Evolutionary conservation across 106 monocot genomes (phyloP).

Genomic region (Phalaenopsis equestris): DNA sequence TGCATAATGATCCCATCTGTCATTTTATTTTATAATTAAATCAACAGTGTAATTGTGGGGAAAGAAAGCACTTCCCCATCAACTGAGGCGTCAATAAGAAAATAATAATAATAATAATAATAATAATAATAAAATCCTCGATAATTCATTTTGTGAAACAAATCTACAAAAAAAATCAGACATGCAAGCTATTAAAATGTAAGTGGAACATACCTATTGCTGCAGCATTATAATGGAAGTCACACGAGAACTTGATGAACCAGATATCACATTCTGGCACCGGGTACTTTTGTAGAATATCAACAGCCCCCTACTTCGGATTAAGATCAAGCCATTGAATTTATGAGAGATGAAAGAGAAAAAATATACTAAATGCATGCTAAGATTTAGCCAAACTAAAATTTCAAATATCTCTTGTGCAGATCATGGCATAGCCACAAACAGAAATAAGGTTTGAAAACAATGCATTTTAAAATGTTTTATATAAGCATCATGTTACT

Average conservation of each 20-base stretch:
- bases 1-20: background rate
- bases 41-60: background rate
- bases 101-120: background rate
- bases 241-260: conserved; percentile 94
- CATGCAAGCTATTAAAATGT: background rate
- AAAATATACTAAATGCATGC: background rate
- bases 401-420: background rate
- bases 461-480: conserved; percentile 3
- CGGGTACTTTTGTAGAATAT: conserved; percentile 93
- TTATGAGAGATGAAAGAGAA: background rate
- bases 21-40: background rate
- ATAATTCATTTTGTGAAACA: background rate
- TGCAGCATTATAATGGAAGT: conserved; percentile 83
- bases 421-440: background rate
- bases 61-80: background rate
- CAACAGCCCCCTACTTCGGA: conserved; percentile 53
- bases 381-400: background rate
- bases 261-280: conserved; percentile 90
- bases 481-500: background rate
- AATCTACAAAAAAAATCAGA: background rate
- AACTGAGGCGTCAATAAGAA: background rate
- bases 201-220: conserved; percentile 58
- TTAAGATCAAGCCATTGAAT: conserved; percentile 5
- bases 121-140: background rate
- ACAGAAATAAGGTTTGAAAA: background rate